Evolutionary conservation across 345 rosid species (phyloP).

Genomic region (Eucalyptus polybractea): DNA sequence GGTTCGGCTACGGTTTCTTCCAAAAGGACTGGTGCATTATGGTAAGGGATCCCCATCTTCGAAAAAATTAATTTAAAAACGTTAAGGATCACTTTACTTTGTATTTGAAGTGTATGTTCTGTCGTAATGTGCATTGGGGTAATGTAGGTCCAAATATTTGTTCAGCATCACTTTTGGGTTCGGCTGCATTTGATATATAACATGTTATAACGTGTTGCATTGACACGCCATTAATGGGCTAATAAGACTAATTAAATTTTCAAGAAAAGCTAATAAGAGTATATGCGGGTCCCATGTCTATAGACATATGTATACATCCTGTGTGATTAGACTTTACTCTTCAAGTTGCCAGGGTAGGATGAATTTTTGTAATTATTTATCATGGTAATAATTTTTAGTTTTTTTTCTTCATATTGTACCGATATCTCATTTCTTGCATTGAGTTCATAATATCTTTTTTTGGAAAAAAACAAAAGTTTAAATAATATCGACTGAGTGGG

Average conservation of each 20-base stretch:
- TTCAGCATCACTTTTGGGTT: too few species aligned
- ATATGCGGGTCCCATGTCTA: not conserved
- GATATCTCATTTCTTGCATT: not conserved
- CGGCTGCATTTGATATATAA: too few species aligned
- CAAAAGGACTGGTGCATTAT: slow-evolving; percentile 51
- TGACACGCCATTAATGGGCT: not conserved
- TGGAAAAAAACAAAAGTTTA: not conserved
- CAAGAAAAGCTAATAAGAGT: not conserved
- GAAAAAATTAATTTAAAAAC: not conserved
- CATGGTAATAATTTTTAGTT: not conserved
- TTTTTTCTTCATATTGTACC: not conserved
- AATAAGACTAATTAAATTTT: not conserved
- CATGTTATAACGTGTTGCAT: too few species aligned
- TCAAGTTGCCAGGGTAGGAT: not conserved
- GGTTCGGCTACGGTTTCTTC: slow-evolving; percentile 75
- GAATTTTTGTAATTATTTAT: not conserved
- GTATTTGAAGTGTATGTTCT: not conserved
- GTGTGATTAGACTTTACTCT: not conserved
- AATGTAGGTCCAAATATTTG: too few species aligned
- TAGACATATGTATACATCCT: not conserved
- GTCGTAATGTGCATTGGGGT: not conserved
- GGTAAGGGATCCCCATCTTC: slow-evolving; percentile 26
- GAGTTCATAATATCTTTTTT: not conserved
- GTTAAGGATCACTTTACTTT: not conserved
- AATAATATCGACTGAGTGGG: not conserved